Evolutionary conservation across 257 asterid species (phyloP), one percentile per base, ranked within the genome.

Genomic region (Paraleonurus japonicus): DNA sequence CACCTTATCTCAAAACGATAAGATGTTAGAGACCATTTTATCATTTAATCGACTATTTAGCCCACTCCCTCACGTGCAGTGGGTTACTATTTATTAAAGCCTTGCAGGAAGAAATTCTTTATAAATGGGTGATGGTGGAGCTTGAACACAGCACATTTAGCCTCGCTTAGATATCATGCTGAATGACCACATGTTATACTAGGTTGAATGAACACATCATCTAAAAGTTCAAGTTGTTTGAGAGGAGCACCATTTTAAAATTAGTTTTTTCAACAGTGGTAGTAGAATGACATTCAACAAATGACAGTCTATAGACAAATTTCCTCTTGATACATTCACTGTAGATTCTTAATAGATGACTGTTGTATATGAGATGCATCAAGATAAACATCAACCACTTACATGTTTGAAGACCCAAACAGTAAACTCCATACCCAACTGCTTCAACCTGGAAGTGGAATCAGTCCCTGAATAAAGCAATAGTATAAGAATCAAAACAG

Each of bases 401-500:
- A 94, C 99, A 84, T 94, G 97, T 85, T 94, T 94, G 84, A 94
- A 94, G 81, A 94, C 99, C 99, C 99, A 94, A 39, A 94, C 97
- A 51, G 95, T 81, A 73, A 94, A 94, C 90, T 94, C 99, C 99
- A 94, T 91, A 57, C 99, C 98, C 85, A 84, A 74, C 81, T 94
- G 99, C 87, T 86, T 94, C 86, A 91, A 82, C 90, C 96, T 91
- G 85, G 97, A 81, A 53, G 96, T 82, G 61, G 99, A 80, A 80
- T 89, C 93, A 68, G n/a, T 72, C 79, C 97, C 99, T 94, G 80
- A 50, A 71, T 68, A 64, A 67, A 70, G 75, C 70, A 79, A 78
- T 20, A 76, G 67, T 43, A 58, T 28, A 67, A 64, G 74, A 69
- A 71, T 70, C 53, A 54, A 67, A 61, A 41, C 6, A 43, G 54